A percentile compares a stretch with the other conserved stretches of the same genome.
Conservation (phyloP, 164 flowering plant species). For the Cinnamomum chago region DNA sequence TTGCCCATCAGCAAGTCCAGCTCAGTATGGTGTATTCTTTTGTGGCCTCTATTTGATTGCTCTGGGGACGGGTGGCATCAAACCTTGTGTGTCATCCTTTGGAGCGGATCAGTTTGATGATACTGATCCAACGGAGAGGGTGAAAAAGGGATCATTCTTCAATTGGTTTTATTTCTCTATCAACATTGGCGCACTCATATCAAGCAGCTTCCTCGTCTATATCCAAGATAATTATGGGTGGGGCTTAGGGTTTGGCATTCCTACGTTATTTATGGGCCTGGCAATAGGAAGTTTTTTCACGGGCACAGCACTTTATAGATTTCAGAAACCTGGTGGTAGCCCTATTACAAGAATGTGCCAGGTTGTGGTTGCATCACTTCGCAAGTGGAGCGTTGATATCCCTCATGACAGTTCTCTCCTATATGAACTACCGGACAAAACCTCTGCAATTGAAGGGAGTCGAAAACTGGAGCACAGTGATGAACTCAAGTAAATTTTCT, state of each 20-base stretch:
- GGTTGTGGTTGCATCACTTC: constrained; percentile 71
- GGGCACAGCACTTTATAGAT: constrained; percentile 77
- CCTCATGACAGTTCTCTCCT: constrained; percentile 66
- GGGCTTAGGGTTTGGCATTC: constrained; percentile 92
- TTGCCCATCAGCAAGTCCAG: constrained; percentile 65
- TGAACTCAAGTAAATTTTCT: constrained; percentile 51
- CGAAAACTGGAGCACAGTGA: constrained; percentile 72
- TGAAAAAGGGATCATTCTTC: constrained; percentile 78
- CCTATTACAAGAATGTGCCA: constrained; percentile 83
- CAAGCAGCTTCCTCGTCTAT: constrained; percentile 74
- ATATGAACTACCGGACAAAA: constrained; percentile 58
- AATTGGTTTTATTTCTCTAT: constrained; percentile 91
- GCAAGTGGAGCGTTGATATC: constrained; percentile 48
- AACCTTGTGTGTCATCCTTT: constrained; percentile 89
- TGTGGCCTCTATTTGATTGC: constrained; percentile 79
- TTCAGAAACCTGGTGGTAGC: constrained; percentile 90
- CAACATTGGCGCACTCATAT: constrained; percentile 78
- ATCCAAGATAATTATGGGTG: constrained; percentile 86
- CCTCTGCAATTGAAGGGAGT: constrained; percentile 76
- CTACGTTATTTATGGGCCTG: constrained; percentile 73
- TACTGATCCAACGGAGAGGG: constrained; percentile 64
- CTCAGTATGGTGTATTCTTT: constrained; percentile 69
- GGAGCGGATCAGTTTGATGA: constrained; percentile 95
- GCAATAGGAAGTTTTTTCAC: constrained; percentile 69
- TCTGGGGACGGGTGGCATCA: constrained; percentile 84